Conservation (phyloP, 768 basidiomycete genomes). For the Mycena floridula region DNA sequence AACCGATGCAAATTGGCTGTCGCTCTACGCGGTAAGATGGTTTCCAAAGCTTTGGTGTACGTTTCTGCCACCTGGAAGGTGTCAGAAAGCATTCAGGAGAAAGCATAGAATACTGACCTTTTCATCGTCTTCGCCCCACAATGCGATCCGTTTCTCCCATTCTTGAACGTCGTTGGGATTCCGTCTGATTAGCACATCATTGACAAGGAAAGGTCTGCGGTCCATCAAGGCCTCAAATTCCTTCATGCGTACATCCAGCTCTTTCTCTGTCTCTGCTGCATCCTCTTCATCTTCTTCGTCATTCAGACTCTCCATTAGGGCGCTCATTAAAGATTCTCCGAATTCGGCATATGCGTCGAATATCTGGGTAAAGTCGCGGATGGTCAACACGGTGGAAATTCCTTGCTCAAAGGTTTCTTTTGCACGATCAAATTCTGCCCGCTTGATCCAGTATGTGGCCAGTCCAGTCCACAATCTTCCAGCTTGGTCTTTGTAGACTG, state of each 20-base stretch:
- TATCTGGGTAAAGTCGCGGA: constrained; percentile 96
- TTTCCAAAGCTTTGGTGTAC: constrained; percentile 84
- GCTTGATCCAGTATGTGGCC: constrained; percentile 98
- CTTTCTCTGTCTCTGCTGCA: constrained; percentile 69
- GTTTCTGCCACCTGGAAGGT: constrained; percentile 77
- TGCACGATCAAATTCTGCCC: constrained; percentile 90
- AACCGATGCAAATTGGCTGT: constrained; percentile 87
- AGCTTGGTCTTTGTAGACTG: constrained; percentile 92
- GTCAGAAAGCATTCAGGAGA: constrained; percentile 1
- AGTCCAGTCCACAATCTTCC: constrained; percentile 94
- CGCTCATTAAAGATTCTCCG: constrained; percentile 81
- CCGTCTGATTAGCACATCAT: constrained; percentile 86
- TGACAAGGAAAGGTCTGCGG: constrained; percentile 90
- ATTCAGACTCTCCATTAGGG: constrained; percentile 82
- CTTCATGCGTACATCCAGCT: constrained; percentile 85
- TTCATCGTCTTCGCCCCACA: constrained; percentile 91
- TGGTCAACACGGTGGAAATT: constrained; percentile 77
- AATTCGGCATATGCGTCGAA: constrained; percentile 97
- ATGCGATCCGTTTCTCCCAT: constrained; percentile 95
- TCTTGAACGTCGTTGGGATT: constrained; percentile 99
- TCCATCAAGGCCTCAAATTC: constrained; percentile 94
- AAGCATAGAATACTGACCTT: constrained; percentile 47
- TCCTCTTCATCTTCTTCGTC: constrained; percentile 82
- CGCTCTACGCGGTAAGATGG: constrained; percentile 82
- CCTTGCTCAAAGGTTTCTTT: constrained; percentile 86